Conservation (phyloP, 1,284 basidiomycete genomes). For the Rhodotorula sp. region DNA sequence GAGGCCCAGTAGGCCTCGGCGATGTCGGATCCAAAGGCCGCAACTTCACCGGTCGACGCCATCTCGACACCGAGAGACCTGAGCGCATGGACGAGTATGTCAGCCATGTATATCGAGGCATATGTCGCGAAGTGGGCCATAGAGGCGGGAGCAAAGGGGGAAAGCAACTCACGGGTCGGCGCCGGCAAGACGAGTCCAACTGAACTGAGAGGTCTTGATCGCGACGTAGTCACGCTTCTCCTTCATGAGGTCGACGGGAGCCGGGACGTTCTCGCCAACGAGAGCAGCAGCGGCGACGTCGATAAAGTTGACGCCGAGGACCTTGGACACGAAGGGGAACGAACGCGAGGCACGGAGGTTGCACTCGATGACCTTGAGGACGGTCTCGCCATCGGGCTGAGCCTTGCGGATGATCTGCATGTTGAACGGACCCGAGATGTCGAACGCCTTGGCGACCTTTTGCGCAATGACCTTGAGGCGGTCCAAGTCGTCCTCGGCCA, state of each 20-base stretch:
- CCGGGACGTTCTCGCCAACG: slow-evolving; percentile 84
- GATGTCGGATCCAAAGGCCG: slow-evolving; percentile 91
- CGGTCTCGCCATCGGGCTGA: slow-evolving; percentile 58
- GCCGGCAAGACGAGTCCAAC: slow-evolving; percentile 89
- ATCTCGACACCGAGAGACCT: too few species aligned
- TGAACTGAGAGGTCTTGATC: slow-evolving; percentile 98
- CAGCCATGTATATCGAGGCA: too few species aligned
- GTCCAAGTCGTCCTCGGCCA: slow-evolving; percentile 71
- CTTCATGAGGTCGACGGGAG: slow-evolving; percentile 66
- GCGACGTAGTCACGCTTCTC: slow-evolving; percentile 87
- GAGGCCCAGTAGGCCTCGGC: slow-evolving; percentile 94
- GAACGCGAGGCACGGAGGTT: slow-evolving; percentile 96
- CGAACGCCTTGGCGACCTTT: slow-evolving; percentile 90
- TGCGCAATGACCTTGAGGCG: slow-evolving; percentile 90
- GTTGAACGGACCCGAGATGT: slow-evolving; percentile 98
- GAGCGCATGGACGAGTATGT: too few species aligned
- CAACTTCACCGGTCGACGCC: slow-evolving; percentile 98
- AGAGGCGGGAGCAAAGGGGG: too few species aligned
- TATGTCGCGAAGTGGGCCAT: too few species aligned
- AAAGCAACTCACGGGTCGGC: slow-evolving; percentile 97
- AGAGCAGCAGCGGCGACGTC: slow-evolving; percentile 93
- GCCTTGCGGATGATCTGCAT: slow-evolving; percentile 98
- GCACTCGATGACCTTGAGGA: slow-evolving; percentile 97
- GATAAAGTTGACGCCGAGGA: slow-evolving; percentile 95
- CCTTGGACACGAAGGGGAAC: slow-evolving; percentile 99